A percentile compares a stretch with the other conserved stretches of the same genome.
Conservation (phyloP, 2,329 filamentous ascomycete species). For the Trichoderma afroharzianum region DNA sequence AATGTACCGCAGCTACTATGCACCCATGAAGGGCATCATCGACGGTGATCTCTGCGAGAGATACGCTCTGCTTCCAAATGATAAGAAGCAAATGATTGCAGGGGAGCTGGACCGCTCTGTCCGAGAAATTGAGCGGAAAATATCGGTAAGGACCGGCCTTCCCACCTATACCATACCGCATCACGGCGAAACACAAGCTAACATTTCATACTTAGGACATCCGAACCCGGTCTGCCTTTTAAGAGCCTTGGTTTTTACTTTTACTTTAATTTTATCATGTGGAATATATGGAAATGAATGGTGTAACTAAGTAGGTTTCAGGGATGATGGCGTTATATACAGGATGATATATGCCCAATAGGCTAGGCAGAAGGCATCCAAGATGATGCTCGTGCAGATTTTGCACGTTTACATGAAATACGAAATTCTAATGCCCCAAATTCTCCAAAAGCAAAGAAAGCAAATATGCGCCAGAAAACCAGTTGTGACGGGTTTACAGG, state of each 20-base stretch:
- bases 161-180: neutral
- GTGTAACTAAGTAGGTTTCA: slow-evolving; percentile 27
- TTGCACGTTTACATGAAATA: slow-evolving; percentile 25
- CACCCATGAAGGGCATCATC: slow-evolving; percentile 92
- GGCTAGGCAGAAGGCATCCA: slow-evolving; percentile 26
- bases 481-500: slow-evolving; percentile 21
- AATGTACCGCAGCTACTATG: slow-evolving; percentile 93
- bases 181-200: neutral
- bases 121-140: slow-evolving; percentile 92
- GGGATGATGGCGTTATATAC: slow-evolving; percentile 31
- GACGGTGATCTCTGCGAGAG: slow-evolving; percentile 96
- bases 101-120: slow-evolving; percentile 88
- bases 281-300: slow-evolving; percentile 23
- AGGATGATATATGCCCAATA: slow-evolving; percentile 25
- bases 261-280: slow-evolving; percentile 22
- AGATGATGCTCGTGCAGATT: slow-evolving; percentile 23
- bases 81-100: slow-evolving; percentile 94
- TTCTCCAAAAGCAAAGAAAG: slow-evolving; percentile 12
- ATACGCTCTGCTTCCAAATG: slow-evolving; percentile 76
- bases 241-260: slow-evolving; percentile 25
- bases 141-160: slow-evolving; percentile 56
- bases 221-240: slow-evolving; percentile 58
- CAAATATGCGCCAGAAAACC: neutral
- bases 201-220: slow-evolving; percentile 42
- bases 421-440: slow-evolving; percentile 26